These are phyloP conservation scores for Abelmoschus esculentus DNA, from an alignment of 345 rosid genomes.

Conservation along the genomic window DNA sequence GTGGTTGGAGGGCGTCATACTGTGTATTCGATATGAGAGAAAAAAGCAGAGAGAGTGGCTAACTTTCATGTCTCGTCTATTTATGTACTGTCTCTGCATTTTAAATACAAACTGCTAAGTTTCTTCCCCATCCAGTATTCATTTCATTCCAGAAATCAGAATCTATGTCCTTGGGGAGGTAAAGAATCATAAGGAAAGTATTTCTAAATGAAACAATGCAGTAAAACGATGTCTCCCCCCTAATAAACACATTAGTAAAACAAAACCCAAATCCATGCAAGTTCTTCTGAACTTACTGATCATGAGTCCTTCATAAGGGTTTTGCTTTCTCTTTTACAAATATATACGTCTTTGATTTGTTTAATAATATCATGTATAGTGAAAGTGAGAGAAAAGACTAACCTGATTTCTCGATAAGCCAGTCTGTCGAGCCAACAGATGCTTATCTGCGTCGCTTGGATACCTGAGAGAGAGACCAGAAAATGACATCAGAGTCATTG, in stretches of 20 bases:
- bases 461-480: constrained; percentile 95
- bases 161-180: constrained; percentile 25
- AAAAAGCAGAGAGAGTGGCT: constrained; percentile 27
- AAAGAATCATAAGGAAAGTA: constrained; percentile 13
- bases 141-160: constrained; percentile 20
- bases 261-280: constrained; percentile 28
- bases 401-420: constrained; percentile 99
- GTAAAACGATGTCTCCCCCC: neutral
- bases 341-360: no score
- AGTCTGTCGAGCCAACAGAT: constrained; percentile 97
- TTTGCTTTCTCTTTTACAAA: neutral
- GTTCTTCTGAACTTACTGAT: constrained; percentile 12
- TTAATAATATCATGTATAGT: no score
- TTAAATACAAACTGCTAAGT: constrained; percentile 15
- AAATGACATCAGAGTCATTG: constrained; percentile 52
- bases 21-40: constrained; percentile 8
- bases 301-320: constrained; percentile 10
- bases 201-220: neutral
- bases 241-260: constrained; percentile 11
- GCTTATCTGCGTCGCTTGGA: constrained; percentile 99
- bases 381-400: constrained; percentile 7
- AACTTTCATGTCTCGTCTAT: constrained; percentile 35
- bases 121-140: constrained; percentile 18
- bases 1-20: constrained; percentile 20
- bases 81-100: constrained; percentile 27